These are phyloP conservation scores for Phaeotremella fagi DNA, from an alignment of 768 basidiomycete species.

Conservation along the genomic window DNA sequence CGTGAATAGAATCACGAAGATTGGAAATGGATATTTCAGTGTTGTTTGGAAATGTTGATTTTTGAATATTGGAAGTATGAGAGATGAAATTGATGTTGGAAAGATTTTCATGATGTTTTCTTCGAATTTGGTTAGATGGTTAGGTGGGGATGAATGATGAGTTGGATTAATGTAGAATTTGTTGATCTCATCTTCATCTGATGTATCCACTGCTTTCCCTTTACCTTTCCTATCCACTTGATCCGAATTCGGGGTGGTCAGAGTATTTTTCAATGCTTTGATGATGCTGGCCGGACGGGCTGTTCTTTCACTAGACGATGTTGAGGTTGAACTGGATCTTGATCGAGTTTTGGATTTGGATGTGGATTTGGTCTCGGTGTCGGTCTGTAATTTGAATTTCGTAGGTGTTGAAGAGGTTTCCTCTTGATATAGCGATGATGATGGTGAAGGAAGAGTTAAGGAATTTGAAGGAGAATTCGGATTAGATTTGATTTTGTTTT, in stretches of 20 bases:
- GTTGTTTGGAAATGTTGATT: constrained; percentile 1
- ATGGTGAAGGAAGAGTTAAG: constrained; percentile 20
- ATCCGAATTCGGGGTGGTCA: no score
- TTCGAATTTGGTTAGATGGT: background rate
- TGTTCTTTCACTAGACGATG: constrained; percentile 31
- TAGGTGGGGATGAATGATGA: no score
- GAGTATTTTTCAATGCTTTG: no score
- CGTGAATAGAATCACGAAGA: constrained; percentile 4
- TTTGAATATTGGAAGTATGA: background rate
- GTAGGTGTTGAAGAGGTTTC: constrained; percentile 14
- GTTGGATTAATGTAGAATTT: no score
- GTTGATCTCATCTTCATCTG: no score
- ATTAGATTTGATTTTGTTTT: constrained; percentile 8
- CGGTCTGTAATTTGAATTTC: no score
- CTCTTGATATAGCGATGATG: no score
- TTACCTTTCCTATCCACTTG: constrained; percentile 8
- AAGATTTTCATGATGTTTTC: background rate
- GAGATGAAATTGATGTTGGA: background rate
- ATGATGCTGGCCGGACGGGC: constrained; percentile 22
- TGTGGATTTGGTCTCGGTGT: no score
- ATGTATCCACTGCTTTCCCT: constrained; percentile 1
- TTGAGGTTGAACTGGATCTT: constrained; percentile 6
- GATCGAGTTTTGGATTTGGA: background rate
- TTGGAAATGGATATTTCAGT: constrained; percentile 6
- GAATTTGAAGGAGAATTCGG: constrained; percentile 14